Evolutionary conservation across 129 eudicot species (phyloP).

Genomic region (Tagetes patula): DNA sequence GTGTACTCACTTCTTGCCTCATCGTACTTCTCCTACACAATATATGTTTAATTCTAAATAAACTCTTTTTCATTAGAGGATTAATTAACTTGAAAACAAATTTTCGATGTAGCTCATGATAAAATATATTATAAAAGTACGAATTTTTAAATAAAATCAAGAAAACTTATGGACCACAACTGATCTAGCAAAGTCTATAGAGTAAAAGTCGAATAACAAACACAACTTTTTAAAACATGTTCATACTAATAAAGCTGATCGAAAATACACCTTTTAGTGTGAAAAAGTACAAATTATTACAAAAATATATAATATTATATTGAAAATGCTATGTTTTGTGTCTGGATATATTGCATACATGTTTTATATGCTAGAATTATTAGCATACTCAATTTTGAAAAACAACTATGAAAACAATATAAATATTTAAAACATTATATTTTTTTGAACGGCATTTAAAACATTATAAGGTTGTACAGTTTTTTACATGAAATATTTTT

Average conservation of each 20-base stretch:
- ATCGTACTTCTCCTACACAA: constrained; percentile 56
- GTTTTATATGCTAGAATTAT: no score
- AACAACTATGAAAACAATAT: no score
- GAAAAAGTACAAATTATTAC: neutral
- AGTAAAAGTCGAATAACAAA: no score
- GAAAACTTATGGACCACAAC: neutral
- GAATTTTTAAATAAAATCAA: neutral
- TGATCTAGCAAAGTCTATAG: neutral
- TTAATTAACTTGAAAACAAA: neutral
- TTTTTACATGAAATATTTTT: neutral
- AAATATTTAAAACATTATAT: no score
- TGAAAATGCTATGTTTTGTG: no score
- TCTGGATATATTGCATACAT: no score
- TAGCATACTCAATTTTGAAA: no score
- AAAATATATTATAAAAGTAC: neutral
- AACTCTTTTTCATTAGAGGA: neutral
- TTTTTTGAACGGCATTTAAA: no score
- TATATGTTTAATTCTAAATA: neutral
- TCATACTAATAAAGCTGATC: neutral
- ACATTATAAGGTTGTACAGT: no score
- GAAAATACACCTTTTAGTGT: neutral
- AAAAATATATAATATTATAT: neutral
- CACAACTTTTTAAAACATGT: neutral
- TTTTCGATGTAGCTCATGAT: neutral
- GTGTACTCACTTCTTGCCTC: constrained; percentile 49